Evolutionary conservation across 2,329 filamentous ascomycete species (phyloP).

Genomic region (Metarhizium guizhouense): DNA sequence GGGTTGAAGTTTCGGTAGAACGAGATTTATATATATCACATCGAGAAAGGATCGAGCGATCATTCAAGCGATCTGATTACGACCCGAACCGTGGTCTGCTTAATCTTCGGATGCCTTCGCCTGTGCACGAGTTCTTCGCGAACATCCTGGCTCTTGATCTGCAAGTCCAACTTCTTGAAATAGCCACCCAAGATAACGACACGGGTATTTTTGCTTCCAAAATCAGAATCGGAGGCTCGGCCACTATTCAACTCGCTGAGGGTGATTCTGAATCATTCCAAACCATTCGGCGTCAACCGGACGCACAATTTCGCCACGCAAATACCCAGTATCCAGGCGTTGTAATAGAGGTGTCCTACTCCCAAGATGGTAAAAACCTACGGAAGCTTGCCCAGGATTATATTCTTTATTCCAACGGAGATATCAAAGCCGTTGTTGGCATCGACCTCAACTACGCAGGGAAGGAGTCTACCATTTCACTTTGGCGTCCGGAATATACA

Average conservation of each 20-base stretch:
- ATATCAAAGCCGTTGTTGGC: constrained; percentile 12
- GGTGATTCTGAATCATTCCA: neutral
- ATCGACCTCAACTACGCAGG: constrained; percentile 6
- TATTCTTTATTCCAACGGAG: constrained; percentile 10
- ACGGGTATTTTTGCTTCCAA: neutral
- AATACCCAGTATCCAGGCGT: neutral
- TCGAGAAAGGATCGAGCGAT: neutral
- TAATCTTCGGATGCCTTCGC: neutral
- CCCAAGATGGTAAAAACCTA: constrained; percentile 10
- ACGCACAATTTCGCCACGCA: neutral
- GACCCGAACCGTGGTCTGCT: neutral
- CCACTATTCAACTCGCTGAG: neutral
- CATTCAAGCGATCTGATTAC: neutral
- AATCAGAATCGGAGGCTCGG: neutral
- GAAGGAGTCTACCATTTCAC: neutral
- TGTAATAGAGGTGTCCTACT: neutral
- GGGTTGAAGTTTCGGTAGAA: neutral
- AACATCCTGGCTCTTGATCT: neutral
- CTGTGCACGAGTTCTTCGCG: neutral
- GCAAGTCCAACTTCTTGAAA: neutral
- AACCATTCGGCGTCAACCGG: neutral
- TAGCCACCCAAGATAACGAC: neutral
- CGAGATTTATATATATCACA: neutral
- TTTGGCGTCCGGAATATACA: neutral
- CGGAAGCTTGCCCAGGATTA: constrained; percentile 11